A percentile compares a stretch with the other conserved stretches of the same genome.
phyloP scores from a whole-genome alignment of 192 early-diverging fungal genomes.

The Coemansia sp. region DNA sequence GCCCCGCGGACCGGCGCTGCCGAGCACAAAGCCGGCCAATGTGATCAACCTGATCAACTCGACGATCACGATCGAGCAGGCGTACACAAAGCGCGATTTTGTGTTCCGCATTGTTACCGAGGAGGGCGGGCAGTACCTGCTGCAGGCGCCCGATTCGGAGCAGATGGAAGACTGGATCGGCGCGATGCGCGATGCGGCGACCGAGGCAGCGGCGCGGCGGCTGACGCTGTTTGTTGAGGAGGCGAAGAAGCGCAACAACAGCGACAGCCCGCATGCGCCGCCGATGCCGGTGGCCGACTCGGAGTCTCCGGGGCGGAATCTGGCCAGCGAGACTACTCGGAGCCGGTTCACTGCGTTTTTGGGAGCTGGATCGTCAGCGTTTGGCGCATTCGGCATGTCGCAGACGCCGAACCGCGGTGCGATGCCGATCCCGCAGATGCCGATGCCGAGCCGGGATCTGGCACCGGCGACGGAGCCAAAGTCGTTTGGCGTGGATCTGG shows the following conservation, averaged over 20 bases:
- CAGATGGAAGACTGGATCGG: conserved; percentile 76
- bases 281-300: conserved; percentile 7
- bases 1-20: conserved; percentile 48
- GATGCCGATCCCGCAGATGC: conserved; percentile 17
- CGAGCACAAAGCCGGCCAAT: conserved; percentile 60
- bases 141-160: conserved; percentile 64
- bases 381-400: conserved; percentile 33
- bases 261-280: conserved; percentile 6
- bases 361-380: conserved; percentile 39
- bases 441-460: conserved; percentile 5
- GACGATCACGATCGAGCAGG: conserved; percentile 64
- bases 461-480: conserved; percentile 45
- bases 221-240: conserved; percentile 68
- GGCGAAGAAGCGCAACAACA: conserved; percentile 47
- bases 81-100: conserved; percentile 65
- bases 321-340: conserved; percentile 38
- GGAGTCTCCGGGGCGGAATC: conserved; percentile 8
- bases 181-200: conserved; percentile 65
- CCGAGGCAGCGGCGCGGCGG: conserved; percentile 68
- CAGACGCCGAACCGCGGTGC: conserved; percentile 31
- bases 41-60: conserved; percentile 80
- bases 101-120: conserved; percentile 80
- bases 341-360: conserved; percentile 52
- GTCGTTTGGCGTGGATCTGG: conserved; percentile 64
- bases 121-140: conserved; percentile 74